Base-by-base conservation (phyloP, 805 yeast genomes). In the Grigorovia transvaalensis region DNA sequence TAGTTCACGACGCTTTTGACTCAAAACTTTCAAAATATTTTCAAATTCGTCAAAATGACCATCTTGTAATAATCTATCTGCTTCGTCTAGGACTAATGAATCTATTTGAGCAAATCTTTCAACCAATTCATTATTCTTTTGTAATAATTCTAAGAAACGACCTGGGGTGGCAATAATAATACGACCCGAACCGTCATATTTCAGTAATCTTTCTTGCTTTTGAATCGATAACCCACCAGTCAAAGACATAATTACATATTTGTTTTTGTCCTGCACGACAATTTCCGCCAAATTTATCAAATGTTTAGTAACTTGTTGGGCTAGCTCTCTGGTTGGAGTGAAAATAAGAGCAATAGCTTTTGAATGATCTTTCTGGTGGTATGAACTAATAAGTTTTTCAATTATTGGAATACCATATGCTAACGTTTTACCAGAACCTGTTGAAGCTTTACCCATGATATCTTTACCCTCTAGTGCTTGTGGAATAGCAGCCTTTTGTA, bases 201-300 rank as follows among this genome's bases (percentile, higher is more conserved):
- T 72, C 50, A 93, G 71, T 53, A 86, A 68, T 64, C 99, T 78
- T 61, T 86, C 87, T 71, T 93, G 99, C 62, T 90, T 93, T 63
- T 88, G 96, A 56, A 90, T 85, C 1, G 98, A 85, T 41, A 93
- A 75, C 9, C 99, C 99, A 55, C 99, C 99, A 7, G 99, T 93
- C 44, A 93, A 71, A 45, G 90, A 77, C 11, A 88, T 76, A 48
- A 91, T 78, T 0, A 88, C 52, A 76, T 73, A 17, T 80, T 84
- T 57, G 78, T 76, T 58, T 59, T 77, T 56, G 71, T 76, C 51
- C 83, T 68, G 40, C 9, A 54, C 19, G 54, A 67, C 44, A 51
- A 56, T 47, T 33, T 59, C 59, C 9, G 61, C 74, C 11, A 85
- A 59, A 33, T 66, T 67, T 57, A 79, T 77, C 56, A 93, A 66